These are phyloP conservation scores for Tuber brumale DNA, from an alignment of 495 filamentous ascomycete genomes.

Conservation along the genomic window DNA sequence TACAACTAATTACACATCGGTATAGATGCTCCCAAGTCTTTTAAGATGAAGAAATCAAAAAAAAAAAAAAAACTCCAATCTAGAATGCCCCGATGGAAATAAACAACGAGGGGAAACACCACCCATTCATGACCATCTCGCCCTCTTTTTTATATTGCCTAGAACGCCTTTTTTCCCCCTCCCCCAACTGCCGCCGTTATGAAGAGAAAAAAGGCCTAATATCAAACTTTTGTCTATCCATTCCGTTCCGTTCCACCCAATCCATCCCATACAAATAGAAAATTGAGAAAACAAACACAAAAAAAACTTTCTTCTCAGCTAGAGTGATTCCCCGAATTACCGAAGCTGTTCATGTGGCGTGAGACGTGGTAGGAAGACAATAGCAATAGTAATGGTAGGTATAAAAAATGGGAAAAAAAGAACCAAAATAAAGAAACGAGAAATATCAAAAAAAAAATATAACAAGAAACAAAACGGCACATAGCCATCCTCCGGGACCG, in stretches of 20 bases:
- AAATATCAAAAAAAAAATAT: not conserved
- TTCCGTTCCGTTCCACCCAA: not conserved
- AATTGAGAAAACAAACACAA: constrained; percentile 9
- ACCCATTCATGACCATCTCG: not conserved
- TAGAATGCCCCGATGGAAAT: not conserved
- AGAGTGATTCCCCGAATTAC: not conserved
- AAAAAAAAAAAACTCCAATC: not conserved
- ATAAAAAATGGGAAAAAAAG: not conserved
- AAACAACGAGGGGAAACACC: not conserved
- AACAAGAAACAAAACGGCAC: not conserved
- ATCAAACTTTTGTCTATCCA: constrained; percentile 18
- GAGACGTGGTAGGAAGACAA: not conserved
- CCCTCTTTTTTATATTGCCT: constrained; percentile 7
- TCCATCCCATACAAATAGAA: constrained; percentile 13
- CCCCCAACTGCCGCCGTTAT: not conserved
- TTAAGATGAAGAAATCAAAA: not conserved
- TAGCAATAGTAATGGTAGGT: not conserved
- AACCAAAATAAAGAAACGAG: not conserved
- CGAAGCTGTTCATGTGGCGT: not conserved
- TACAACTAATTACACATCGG: not conserved
- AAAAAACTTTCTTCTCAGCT: not conserved
- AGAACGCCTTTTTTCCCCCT: not conserved
- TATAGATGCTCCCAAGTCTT: not conserved
- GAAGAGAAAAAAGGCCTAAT: constrained; percentile 1
- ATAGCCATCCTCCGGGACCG: not conserved